Percentiles rank a stretch among this genome's conserved stretches.
phyloP scores from a whole-genome alignment of 78 protist species.

The Speleostelium caveatum region DNA sequence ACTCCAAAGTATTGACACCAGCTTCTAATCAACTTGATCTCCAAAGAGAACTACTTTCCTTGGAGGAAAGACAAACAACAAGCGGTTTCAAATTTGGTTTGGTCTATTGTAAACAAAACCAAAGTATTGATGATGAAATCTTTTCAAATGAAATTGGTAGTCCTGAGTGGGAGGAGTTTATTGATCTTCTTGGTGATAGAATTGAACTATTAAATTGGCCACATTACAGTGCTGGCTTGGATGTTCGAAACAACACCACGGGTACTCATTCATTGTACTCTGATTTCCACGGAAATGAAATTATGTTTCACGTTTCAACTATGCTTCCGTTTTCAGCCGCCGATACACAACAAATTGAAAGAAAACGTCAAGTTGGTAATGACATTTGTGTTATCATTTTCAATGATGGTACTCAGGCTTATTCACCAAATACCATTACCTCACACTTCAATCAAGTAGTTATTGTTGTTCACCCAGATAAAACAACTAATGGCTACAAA shows the following conservation, averaged over 20 bases:
- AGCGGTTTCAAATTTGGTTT: constrained; percentile 82
- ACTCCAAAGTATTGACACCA: constrained; percentile 4
- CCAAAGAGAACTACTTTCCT: constrained; percentile 48
- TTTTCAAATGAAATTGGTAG: constrained; percentile 57
- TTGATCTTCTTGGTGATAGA: constrained; percentile 66
- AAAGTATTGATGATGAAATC: constrained; percentile 50
- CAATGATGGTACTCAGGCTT: constrained; percentile 60
- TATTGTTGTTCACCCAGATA: constrained; percentile 54
- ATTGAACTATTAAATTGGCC: constrained; percentile 80
- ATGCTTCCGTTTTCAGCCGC: constrained; percentile 54
- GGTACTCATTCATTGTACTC: constrained; percentile 73
- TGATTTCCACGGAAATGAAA: constrained; percentile 48
- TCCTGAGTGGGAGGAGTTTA: constrained; percentile 65
- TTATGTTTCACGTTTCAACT: constrained; percentile 86
- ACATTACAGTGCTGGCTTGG: constrained; percentile 80
- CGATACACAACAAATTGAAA: constrained; percentile 73
- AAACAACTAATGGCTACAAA: constrained; percentile 28
- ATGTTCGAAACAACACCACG: constrained; percentile 70
- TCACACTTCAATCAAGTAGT: constrained; percentile 78
- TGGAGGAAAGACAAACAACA: constrained; percentile 74
- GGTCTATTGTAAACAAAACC: constrained; percentile 67
- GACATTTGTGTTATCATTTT: constrained; percentile 79
- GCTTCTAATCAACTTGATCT: constrained; percentile 55
- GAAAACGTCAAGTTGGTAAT: constrained; percentile 83
- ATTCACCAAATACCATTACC: constrained; percentile 42